A percentile compares a stretch with the other conserved stretches of the same genome.
phyloP scores from a whole-genome alignment of 257 asterid species.

The Solanum bulbocastanum region DNA sequence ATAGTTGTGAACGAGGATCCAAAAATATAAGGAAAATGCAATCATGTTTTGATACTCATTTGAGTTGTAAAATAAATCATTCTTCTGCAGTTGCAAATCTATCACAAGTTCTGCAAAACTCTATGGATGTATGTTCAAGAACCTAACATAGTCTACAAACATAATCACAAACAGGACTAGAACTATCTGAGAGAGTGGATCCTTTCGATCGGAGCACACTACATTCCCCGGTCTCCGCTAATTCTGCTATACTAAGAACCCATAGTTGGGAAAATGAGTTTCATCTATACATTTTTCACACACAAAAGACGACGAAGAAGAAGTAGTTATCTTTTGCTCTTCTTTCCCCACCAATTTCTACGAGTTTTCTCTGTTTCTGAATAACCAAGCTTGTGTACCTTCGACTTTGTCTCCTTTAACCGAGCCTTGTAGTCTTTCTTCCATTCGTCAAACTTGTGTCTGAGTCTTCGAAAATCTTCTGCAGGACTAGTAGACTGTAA shows the following conservation, averaged over 20 bases:
- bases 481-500: conserved; percentile 11
- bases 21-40: neutral
- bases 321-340: conserved; percentile 20
- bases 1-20: neutral
- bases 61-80: neutral
- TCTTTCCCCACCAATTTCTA: conserved; percentile 75
- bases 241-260: neutral
- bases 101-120: neutral
- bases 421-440: conserved; percentile 52
- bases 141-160: conserved; percentile 6
- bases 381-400: conserved; percentile 29
- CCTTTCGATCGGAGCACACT: conserved; percentile 13
- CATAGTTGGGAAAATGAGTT: neutral
- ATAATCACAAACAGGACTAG: conserved; percentile 14
- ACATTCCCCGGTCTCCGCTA: conserved; percentile 2
- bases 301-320: neutral
- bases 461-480: conserved; percentile 46
- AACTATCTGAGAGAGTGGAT: conserved; percentile 13
- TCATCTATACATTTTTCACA: neutral
- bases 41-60: neutral
- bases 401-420: conserved; percentile 52
- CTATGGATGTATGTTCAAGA: neutral
- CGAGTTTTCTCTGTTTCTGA: conserved; percentile 38
- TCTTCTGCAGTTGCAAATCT: neutral
- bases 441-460: conserved; percentile 54